Evolutionary conservation across 345 rosid species (phyloP), one percentile per base, ranked within the genome.

Genomic region (Citrus trifoliata): DNA sequence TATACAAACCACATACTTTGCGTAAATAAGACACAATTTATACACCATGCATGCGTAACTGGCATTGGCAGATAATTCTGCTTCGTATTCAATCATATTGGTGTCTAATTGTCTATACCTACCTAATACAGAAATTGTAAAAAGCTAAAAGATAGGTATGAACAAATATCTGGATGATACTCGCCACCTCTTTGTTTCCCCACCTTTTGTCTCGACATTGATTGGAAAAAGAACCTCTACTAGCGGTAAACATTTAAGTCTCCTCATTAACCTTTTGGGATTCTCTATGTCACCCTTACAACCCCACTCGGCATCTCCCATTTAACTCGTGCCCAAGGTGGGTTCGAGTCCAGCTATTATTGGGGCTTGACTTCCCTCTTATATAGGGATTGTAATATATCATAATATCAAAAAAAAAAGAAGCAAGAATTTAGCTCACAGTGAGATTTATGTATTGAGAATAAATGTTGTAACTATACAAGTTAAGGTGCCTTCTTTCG

Each of bases 401-500:
- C 37, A 35, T 35, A 5, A 35, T 35, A 35, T 35, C 1, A 5
- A 35, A 6, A 35, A 35, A 35, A 35, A 35, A 35, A 33, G 5
- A 33, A 5, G 37, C 37, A 35, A 35, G 37, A 35, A 6, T 7
- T 64, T 18, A 28, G n/a, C 66, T 61, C 69, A 70, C 72, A 75
- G 56, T 32, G 58, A 71, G 68, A 75, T 70, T 30, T 73, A 35
- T 70, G 82, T 63, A 79, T 82, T 65, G 65, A 56, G 67, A 76
- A 67, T 28, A 68, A 77, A 32, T n/a, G 59, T n/a, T 75, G 81
- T 80, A 65, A 35, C 84, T 84, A 85, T 84, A 84, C 83, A 84
- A 73, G 76, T 73, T 42, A 78, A 59, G 81, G 65, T 75, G 83
- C 81, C 88, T 51, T 61, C 59, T 68, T 62, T 10, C 27, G 3